Evolutionary conservation across 2,329 filamentous ascomycete genomes (phyloP).

Genomic region (Sporothrix brunneoviolacea): DNA sequence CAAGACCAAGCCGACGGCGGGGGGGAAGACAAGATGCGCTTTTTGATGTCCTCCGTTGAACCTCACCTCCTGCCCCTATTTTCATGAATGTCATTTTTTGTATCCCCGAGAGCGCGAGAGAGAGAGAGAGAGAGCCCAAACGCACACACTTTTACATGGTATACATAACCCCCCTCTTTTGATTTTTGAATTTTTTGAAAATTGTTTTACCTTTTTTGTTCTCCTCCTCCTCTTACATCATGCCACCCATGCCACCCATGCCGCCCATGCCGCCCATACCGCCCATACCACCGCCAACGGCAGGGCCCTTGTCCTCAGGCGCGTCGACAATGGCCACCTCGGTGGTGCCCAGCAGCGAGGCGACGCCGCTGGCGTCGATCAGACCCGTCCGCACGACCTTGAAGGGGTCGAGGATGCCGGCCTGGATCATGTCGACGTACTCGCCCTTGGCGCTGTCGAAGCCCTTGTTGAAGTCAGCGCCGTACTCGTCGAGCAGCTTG

Average conservation of each 20-base stretch:
- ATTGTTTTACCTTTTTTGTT: slow-evolving; percentile 3
- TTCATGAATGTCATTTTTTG: no score
- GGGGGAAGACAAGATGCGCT: no score
- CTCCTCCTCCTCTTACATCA: slow-evolving; percentile 45
- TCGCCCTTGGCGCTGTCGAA: slow-evolving; percentile 95
- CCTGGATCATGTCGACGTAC: slow-evolving; percentile 96
- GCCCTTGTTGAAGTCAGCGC: slow-evolving; percentile 91
- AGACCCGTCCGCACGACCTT: slow-evolving; percentile 98
- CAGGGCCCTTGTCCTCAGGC: slow-evolving; percentile 78
- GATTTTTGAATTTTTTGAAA: slow-evolving; percentile 24
- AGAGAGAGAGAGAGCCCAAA: no score
- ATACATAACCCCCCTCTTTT: not conserved
- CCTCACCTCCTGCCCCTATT: no score
- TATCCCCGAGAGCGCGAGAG: no score
- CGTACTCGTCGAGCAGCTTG: slow-evolving; percentile 94
- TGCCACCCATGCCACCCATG: slow-evolving; percentile 50
- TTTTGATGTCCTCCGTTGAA: no score
- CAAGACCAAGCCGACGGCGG: no score
- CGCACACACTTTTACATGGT: not conserved
- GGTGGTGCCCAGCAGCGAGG: slow-evolving; percentile 92
- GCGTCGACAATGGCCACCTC: slow-evolving; percentile 98
- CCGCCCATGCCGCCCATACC: slow-evolving; percentile 59
- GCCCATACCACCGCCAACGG: slow-evolving; percentile 43
- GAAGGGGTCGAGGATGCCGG: slow-evolving; percentile 97
- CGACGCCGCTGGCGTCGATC: slow-evolving; percentile 90